A percentile compares a stretch with the other conserved stretches of the same genome.
phyloP scores from a whole-genome alignment of 441 rosid species.

The Arabidopsis hybrid region DNA sequence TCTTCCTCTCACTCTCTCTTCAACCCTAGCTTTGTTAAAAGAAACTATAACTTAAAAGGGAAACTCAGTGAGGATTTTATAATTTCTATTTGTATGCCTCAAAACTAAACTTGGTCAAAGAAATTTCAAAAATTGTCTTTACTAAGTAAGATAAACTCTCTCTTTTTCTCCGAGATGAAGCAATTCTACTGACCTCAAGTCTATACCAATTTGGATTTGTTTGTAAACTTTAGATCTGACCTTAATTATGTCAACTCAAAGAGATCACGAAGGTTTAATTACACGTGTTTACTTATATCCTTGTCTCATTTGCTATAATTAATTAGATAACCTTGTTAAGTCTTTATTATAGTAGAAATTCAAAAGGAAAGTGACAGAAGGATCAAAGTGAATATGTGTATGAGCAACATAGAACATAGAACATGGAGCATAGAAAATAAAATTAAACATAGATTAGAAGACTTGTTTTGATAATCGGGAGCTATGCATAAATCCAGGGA shows the following conservation, averaged over 20 bases:
- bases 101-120: conserved; percentile 16
- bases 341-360: conserved; percentile 22
- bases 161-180: conserved; percentile 3
- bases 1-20: conserved; percentile 6
- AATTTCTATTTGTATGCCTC: conserved; percentile 12
- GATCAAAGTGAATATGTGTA: conserved; percentile 4
- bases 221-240: conserved; percentile 33
- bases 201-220: conserved; percentile 10
- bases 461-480: conserved; percentile 10
- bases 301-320: conserved; percentile 18
- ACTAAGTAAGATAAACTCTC: conserved; percentile 8
- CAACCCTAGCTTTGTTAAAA: conserved; percentile 1
- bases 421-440: conserved; percentile 27
- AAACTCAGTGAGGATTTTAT: too few relatives aligned
- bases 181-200: conserved; percentile 17
- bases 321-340: conserved; percentile 14
- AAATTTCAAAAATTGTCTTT: conserved; percentile 8
- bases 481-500: conserved; percentile 28
- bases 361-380: conserved; percentile 32
- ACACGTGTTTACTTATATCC: conserved; percentile 11
- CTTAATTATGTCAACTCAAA: conserved; percentile 39
- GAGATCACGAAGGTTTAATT: conserved; percentile 20
- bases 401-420: conserved; percentile 9
- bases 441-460: conserved; percentile 7
- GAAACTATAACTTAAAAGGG: too few relatives aligned